A percentile compares a stretch with the other conserved stretches of the same genome.
phyloP scores from a whole-genome alignment of 805 yeast genomes.

The Candida peoriensis region DNA sequence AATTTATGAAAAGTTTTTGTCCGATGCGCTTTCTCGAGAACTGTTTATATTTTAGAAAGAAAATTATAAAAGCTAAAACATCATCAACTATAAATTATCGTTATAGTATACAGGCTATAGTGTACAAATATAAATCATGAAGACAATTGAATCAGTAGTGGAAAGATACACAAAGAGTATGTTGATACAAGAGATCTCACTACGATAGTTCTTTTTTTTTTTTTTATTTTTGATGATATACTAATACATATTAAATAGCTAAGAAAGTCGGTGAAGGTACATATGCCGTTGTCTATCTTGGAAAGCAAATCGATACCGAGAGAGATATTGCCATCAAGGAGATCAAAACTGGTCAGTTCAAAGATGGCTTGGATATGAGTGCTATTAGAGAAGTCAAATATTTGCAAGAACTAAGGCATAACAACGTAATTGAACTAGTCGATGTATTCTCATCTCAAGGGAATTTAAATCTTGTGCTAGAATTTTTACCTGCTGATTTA shows the following conservation, averaged over 20 bases:
- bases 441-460: constrained; percentile 75
- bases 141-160: too few species aligned
- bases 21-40: too few species aligned
- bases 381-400: constrained; percentile 93
- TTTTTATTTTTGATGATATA: too few species aligned
- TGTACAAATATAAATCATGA: too few species aligned
- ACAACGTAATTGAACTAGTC: constrained; percentile 78
- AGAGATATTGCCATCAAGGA: constrained; percentile 87
- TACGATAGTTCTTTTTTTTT: too few species aligned
- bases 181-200: not conserved
- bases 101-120: too few species aligned
- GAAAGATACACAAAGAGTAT: constrained; percentile 4
- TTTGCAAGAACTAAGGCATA: constrained; percentile 72
- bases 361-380: constrained; percentile 96
- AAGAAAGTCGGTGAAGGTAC: constrained; percentile 98
- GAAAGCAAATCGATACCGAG: constrained; percentile 51
- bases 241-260: constrained; percentile 33
- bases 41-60: too few species aligned
- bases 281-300: constrained; percentile 92
- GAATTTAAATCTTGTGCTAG: constrained; percentile 79
- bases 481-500: constrained; percentile 86
- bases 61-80: too few species aligned
- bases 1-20: too few species aligned
- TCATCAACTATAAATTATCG: too few species aligned
- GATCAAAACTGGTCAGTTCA: constrained; percentile 89